phyloP scores from a whole-genome alignment of 768 basidiomycete species.

The Cantharellus anzutake region DNA sequence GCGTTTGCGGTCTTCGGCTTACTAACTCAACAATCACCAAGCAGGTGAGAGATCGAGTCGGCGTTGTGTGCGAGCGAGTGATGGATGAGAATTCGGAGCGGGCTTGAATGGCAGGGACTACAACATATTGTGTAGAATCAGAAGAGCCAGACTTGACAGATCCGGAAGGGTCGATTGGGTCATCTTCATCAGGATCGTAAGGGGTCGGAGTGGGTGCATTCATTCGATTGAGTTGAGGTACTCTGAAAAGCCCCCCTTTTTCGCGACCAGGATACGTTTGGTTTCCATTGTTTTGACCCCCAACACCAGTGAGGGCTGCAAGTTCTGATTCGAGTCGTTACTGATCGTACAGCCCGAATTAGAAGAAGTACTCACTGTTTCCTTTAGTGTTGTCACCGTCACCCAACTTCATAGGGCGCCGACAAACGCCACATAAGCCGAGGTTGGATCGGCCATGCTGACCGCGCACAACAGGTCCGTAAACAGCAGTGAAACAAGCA shows the following conservation, averaged over 20 bases:
- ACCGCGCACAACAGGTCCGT: constrained; percentile 46
- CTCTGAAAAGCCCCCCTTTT: not conserved
- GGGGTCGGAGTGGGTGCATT: constrained; percentile 14
- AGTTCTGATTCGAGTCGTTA: constrained; percentile 39
- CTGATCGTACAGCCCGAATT: too few species aligned
- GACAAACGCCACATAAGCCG: constrained; percentile 92
- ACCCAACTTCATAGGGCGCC: constrained; percentile 89
- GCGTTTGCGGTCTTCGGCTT: constrained; percentile 30
- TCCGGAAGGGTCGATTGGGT: constrained; percentile 46
- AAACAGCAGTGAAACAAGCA: constrained; percentile 93
- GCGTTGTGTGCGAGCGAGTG: constrained; percentile 36
- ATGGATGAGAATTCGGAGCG: constrained; percentile 80
- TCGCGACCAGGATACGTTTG: constrained; percentile 31
- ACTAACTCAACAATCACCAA: constrained; percentile 88
- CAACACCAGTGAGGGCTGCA: constrained; percentile 80
- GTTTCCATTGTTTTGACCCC: constrained; percentile 12
- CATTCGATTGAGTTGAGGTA: constrained; percentile 1
- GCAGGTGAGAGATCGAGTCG: constrained; percentile 77
- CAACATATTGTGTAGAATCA: constrained; percentile 33
- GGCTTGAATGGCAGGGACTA: constrained; percentile 85
- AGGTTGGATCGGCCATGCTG: constrained; percentile 55
- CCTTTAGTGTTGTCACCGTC: constrained; percentile 72
- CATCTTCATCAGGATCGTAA: constrained; percentile 67
- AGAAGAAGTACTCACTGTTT: constrained; percentile 43
- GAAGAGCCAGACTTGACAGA: constrained; percentile 33